These are phyloP conservation scores for Agastache rugosa DNA, from an alignment of 257 asterid species.

Conservation along the genomic window DNA sequence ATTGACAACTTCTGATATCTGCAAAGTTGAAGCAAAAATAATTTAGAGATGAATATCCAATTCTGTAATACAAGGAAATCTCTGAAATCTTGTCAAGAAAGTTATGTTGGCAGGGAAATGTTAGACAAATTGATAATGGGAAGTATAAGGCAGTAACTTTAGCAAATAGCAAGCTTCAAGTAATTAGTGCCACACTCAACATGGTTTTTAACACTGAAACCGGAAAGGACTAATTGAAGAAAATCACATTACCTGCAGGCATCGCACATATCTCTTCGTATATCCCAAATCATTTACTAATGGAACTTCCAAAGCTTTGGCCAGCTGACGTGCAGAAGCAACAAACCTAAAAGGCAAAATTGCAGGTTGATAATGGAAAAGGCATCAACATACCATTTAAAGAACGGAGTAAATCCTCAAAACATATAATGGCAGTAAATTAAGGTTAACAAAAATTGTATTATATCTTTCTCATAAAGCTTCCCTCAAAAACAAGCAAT, in stretches of 20 bases:
- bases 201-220: constrained; percentile 11
- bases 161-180: background rate
- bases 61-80: constrained; percentile 2
- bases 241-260: constrained; percentile 76
- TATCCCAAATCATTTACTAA: constrained; percentile 96
- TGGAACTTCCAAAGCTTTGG: constrained; percentile 97
- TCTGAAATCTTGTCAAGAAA: background rate
- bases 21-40: constrained; percentile 40
- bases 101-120: background rate
- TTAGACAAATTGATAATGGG: background rate
- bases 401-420: background rate
- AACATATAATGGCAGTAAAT: background rate
- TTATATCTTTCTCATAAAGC: background rate
- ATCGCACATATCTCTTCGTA: constrained; percentile 93
- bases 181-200: constrained; percentile 16
- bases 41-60: constrained; percentile 15
- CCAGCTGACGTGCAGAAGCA: constrained; percentile 95
- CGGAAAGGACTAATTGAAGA: background rate
- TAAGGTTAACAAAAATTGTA: constrained; percentile 4
- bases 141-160: background rate
- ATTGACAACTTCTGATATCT: constrained; percentile 99
- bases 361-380: constrained; percentile 24
- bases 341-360: constrained; percentile 71
- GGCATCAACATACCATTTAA: background rate
- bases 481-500: too few species aligned